Evolutionary conservation across 176 grass and related monocot genomes (phyloP).

Genomic region (Areca catechu): DNA sequence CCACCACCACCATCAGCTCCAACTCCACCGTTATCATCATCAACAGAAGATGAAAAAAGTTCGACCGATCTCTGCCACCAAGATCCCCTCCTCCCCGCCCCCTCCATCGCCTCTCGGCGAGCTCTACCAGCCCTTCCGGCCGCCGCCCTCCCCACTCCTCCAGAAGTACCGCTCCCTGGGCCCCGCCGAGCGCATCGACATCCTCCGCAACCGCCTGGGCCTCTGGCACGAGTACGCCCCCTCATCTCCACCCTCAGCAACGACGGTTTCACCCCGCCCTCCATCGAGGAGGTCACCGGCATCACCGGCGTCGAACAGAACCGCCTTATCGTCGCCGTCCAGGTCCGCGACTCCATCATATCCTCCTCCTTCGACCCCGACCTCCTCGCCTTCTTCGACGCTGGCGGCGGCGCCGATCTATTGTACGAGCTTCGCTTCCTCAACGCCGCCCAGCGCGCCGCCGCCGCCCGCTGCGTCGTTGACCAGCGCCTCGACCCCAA

Average conservation of each 20-base stretch:
- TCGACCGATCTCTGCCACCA: conserved; percentile 20
- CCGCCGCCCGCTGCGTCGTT: conserved; percentile 33
- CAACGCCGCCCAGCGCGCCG: conserved; percentile 47
- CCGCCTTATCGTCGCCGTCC: conserved; percentile 43
- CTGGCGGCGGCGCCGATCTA: conserved; percentile 39
- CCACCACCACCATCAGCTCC: neutral
- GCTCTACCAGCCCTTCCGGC: conserved; percentile 71
- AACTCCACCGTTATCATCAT: neutral
- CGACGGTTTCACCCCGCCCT: conserved; percentile 68
- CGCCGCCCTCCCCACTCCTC: conserved; percentile 54
- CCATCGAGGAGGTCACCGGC: conserved; percentile 71
- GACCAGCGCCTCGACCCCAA: conserved; percentile 34
- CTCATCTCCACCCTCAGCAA: conserved; percentile 47
- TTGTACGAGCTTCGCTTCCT: conserved; percentile 77
- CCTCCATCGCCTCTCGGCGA: conserved; percentile 29
- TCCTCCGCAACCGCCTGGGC: conserved; percentile 63
- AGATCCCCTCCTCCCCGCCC: conserved; percentile 47
- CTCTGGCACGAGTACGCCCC: conserved; percentile 72
- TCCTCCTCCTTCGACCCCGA: conserved; percentile 36
- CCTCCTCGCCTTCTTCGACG: conserved; percentile 57
- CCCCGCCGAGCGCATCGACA: conserved; percentile 36
- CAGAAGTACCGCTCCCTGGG: conserved; percentile 33
- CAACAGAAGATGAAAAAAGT: conserved; percentile 4
- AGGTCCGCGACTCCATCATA: conserved; percentile 66
- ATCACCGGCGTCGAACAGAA: conserved; percentile 84